A percentile compares a stretch with the other conserved stretches of the same genome.
Evolutionary conservation across 257 asterid species (phyloP).

Genomic region (Salvia miltiorrhiza): DNA sequence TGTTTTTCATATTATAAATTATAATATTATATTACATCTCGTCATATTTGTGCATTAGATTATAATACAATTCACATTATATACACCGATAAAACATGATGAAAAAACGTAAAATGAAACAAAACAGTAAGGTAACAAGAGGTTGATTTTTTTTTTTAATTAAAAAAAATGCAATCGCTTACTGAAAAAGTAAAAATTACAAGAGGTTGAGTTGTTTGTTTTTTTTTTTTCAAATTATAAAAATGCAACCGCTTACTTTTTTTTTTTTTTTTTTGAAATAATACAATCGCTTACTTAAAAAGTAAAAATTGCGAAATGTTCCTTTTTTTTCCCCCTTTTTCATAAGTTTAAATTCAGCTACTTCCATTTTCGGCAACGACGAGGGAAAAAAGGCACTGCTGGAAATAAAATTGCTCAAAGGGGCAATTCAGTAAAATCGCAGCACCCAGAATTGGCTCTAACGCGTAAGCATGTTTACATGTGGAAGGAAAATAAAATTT

Average conservation of each 20-base stretch:
- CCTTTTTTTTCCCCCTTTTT: neutral
- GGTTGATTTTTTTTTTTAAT: neutral
- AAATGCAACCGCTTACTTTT: too few species aligned
- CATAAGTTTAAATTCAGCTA: neutral
- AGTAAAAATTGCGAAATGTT: neutral
- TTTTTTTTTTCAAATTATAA: too few species aligned
- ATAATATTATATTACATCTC: neutral
- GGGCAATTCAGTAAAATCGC: conserved; percentile 23
- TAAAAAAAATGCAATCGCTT: neutral
- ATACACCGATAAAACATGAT: neutral
- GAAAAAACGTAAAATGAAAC: neutral
- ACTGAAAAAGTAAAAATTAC: neutral
- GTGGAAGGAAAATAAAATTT: conserved; percentile 16
- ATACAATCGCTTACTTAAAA: too few species aligned
- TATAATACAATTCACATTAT: neutral
- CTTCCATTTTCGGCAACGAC: conserved; percentile 24
- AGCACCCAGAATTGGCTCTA: neutral
- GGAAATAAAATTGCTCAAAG: neutral
- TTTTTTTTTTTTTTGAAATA: too few species aligned
- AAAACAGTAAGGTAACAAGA: neutral
- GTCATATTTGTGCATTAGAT: neutral
- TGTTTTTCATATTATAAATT: neutral
- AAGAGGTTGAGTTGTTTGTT: too few species aligned
- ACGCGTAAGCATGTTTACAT: conserved; percentile 6
- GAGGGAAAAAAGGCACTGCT: conserved; percentile 23